phyloP scores from a whole-genome alignment of 2,329 filamentous ascomycete species.

The Penicillium sp. region DNA sequence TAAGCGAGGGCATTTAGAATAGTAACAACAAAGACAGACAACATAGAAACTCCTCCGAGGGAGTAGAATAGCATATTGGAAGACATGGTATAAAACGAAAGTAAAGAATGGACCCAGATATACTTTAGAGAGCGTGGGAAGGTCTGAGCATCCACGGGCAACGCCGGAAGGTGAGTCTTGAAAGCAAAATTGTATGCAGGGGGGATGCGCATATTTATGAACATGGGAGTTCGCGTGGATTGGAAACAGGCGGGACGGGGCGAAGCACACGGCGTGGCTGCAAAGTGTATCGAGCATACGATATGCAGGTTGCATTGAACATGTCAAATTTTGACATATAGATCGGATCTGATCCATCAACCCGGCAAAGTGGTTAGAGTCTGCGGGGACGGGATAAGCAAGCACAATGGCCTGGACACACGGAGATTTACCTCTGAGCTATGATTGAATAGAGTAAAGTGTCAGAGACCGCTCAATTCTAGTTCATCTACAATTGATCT shows the following conservation, averaged over 20 bases:
- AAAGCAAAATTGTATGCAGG: neutral
- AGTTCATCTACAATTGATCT: neutral
- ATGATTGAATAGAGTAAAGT: neutral
- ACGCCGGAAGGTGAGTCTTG: neutral
- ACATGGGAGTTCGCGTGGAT: constrained; percentile 7
- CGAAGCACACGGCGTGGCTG: constrained; percentile 16
- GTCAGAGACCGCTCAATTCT: neutral
- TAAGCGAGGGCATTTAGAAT: constrained; percentile 32
- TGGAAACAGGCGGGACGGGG: constrained; percentile 12
- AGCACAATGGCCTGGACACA: neutral
- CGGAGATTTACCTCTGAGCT: neutral
- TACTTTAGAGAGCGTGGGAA: neutral
- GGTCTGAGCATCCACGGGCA: neutral
- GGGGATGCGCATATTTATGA: constrained; percentile 18
- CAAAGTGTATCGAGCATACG: constrained; percentile 15
- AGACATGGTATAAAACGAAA: constrained; percentile 13
- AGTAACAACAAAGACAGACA: constrained; percentile 26
- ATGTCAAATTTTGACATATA: constrained; percentile 1
- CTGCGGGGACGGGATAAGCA: constrained; percentile 1
- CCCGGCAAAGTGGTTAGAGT: constrained; percentile 18
- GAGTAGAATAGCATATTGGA: constrained; percentile 19
- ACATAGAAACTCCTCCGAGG: constrained; percentile 26
- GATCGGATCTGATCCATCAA: constrained; percentile 21
- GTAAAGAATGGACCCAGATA: constrained; percentile 1
- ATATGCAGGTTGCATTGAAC: constrained; percentile 1